Conservation (phyloP, 2,329 filamentous ascomycete genomes). For the Epichloe scottii region DNA sequence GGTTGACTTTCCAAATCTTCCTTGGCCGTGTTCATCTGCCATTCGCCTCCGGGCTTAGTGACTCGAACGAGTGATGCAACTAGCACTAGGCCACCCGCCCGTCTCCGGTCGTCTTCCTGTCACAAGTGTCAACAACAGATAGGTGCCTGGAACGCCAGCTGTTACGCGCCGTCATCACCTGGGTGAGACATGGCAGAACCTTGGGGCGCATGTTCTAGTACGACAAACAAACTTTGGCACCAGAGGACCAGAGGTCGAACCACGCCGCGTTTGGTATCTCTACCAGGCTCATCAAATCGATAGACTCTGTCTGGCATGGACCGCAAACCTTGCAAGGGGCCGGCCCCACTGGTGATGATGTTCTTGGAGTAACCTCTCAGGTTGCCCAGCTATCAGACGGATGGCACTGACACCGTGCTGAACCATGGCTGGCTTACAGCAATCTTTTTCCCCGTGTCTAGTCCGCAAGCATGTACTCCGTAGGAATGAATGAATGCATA, state of each 20-base stretch:
- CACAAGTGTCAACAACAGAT: neutral
- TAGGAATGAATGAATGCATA: too few relatives aligned
- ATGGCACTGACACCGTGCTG: too few relatives aligned
- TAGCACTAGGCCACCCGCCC: neutral
- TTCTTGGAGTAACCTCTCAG: neutral
- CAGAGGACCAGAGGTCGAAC: neutral
- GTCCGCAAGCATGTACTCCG: too few relatives aligned
- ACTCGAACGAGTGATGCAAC: neutral
- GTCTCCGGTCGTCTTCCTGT: neutral
- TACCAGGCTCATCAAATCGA: neutral
- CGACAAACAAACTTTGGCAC: neutral
- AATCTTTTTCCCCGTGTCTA: neutral
- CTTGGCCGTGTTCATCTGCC: neutral
- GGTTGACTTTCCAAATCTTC: neutral
- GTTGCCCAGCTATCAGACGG: too few relatives aligned
- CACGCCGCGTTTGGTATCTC: too few relatives aligned
- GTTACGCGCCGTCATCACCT: neutral
- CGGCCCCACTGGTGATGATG: neutral
- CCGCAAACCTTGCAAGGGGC: slow-evolving; percentile 2
- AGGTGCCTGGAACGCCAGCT: neutral
- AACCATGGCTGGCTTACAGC: too few relatives aligned
- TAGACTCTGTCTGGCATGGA: slow-evolving; percentile 3
- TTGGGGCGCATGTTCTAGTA: neutral
- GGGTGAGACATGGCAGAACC: slow-evolving; percentile 1
- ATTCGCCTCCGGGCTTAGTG: neutral